Conservation (phyloP, 345 rosid species). For the Salix exigua region DNA sequence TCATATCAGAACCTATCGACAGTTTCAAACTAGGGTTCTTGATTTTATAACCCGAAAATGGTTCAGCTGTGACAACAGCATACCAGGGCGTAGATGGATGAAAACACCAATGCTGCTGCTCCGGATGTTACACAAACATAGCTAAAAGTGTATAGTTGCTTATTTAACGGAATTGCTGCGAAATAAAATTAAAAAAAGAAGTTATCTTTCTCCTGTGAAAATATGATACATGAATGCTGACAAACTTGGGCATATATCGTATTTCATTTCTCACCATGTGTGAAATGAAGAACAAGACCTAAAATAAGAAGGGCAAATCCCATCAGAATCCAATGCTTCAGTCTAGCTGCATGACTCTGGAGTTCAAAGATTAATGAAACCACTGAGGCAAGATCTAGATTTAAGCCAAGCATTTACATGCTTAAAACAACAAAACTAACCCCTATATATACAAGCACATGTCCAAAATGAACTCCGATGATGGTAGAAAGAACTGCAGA, state of each 20-base stretch:
- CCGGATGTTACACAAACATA: conserved; percentile 83
- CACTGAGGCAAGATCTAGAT: conserved; percentile 7
- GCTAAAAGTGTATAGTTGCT: conserved; percentile 78
- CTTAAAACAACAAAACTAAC: conserved; percentile 25
- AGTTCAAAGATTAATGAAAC: conserved; percentile 3
- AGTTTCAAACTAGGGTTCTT: background rate
- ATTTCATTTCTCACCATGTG: conserved; percentile 47
- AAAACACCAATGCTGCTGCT: conserved; percentile 72
- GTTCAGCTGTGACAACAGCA: conserved; percentile 1
- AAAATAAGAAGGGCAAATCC: conserved; percentile 55
- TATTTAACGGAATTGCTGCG: conserved; percentile 78
- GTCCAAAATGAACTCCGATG: conserved; percentile 83
- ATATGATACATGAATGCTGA: background rate
- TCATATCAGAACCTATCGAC: background rate
- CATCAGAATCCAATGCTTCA: conserved; percentile 65
- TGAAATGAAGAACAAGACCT: conserved; percentile 65
- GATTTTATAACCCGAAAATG: background rate
- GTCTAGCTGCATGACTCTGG: conserved; percentile 61
- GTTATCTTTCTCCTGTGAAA: conserved; percentile 1
- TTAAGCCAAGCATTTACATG: background rate
- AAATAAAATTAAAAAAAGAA: background rate
- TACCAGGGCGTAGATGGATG: conserved; percentile 64
- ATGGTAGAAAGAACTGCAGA: conserved; percentile 73
- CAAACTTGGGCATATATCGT: background rate
- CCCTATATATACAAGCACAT: conserved; percentile 65